Evolutionary conservation across 305 asterid genomes (phyloP).

Genomic region (Fraxinus latifolia): DNA sequence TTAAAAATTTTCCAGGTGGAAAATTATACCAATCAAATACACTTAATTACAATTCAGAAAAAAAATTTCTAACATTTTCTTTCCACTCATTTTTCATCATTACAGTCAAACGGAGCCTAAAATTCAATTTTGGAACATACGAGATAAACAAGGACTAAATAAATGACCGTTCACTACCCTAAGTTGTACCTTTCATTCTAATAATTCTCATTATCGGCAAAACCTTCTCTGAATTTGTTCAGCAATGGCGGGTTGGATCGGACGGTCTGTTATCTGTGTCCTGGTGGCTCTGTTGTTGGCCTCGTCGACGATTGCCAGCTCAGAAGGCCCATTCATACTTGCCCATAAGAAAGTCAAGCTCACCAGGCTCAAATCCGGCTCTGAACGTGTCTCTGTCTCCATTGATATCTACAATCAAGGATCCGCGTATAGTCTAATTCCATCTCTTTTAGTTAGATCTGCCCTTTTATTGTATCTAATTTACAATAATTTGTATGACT

Average conservation of each 20-base stretch:
- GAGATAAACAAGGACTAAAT: no score
- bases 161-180: no score
- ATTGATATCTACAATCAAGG: constrained; percentile 84
- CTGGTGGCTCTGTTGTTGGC: constrained; percentile 35
- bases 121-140: no score
- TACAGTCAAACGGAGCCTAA: no score
- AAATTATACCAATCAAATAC: no score
- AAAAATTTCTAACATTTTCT: no score
- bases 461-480: neutral
- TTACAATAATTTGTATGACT: neutral
- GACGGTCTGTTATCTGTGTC: constrained; percentile 29
- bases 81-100: no score
- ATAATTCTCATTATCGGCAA: neutral
- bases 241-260: constrained; percentile 36
- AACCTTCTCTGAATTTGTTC: neutral
- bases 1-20: no score
- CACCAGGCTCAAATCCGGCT: constrained; percentile 68
- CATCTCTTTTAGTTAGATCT: constrained; percentile 29
- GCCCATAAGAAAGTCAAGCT: constrained; percentile 90
- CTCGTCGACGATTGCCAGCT: constrained; percentile 38
- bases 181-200: neutral
- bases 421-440: constrained; percentile 54
- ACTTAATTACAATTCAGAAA: no score
- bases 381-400: constrained; percentile 73
- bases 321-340: constrained; percentile 73